Evolutionary conservation across 805 yeast genomes (phyloP).

Genomic region (Wickerhamiella sergipiensis): DNA sequence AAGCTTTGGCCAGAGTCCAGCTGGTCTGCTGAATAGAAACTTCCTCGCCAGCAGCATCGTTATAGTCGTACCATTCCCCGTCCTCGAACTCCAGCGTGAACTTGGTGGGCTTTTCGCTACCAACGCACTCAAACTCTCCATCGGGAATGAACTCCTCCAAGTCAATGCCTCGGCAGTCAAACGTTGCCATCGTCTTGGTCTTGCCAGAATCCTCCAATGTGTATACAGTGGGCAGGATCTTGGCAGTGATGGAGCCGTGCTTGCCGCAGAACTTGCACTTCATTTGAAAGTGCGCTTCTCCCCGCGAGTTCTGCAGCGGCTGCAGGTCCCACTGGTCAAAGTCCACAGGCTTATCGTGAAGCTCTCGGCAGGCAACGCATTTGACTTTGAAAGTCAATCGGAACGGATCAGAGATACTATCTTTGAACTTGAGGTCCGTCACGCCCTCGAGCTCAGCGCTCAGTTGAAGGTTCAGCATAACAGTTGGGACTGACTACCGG

Average conservation of each 20-base stretch:
- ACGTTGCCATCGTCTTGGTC: conserved; percentile 39
- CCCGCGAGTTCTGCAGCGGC: conserved; percentile 50
- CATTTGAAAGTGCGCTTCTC: conserved; percentile 73
- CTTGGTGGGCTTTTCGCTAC: conserved; percentile 36
- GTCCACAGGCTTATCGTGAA: conserved; percentile 54
- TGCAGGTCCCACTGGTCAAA: conserved; percentile 44
- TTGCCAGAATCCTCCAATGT: conserved; percentile 31
- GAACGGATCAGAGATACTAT: conserved; percentile 46
- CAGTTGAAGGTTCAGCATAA: conserved; percentile 23
- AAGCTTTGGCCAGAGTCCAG: conserved; percentile 41
- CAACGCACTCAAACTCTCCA: conserved; percentile 45
- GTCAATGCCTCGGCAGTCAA: conserved; percentile 82
- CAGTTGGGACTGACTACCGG: neutral
- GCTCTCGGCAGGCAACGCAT: conserved; percentile 71
- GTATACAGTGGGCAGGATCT: conserved; percentile 20
- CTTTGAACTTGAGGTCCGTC: conserved; percentile 43
- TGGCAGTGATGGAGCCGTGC: conserved; percentile 23
- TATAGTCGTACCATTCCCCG: conserved; percentile 91
- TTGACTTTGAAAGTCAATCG: conserved; percentile 61
- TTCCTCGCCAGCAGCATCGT: conserved; percentile 67
- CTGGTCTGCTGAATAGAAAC: conserved; percentile 64
- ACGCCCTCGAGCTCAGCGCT: conserved; percentile 42
- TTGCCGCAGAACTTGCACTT: conserved; percentile 53
- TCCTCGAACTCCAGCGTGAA: conserved; percentile 61
- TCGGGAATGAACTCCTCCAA: conserved; percentile 52